Base-by-base conservation (phyloP, 2,329 filamentous ascomycete genomes). In the Fusarium abutilonis region DNA sequence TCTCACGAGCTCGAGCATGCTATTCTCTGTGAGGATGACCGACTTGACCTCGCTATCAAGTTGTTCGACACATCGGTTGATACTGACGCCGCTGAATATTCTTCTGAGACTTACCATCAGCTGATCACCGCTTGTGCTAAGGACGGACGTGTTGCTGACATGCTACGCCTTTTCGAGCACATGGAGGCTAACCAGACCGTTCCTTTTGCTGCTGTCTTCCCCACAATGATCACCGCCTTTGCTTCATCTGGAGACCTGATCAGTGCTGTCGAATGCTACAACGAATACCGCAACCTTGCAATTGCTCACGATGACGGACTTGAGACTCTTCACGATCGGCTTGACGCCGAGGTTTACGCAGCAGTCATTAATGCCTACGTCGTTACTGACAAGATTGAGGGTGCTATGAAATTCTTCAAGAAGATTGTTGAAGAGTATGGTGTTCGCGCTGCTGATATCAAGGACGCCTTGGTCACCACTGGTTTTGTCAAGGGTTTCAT, bases 171-270 rank as follows among this genome's bases (percentile, higher is more conserved):
- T 17, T 97, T 94, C 71, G 89, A 91, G 64, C 92, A 98, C 75
- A 96, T 98, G 93, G 92, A 97, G 75, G 79, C 84, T 32, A 88
- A 85, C 67, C 88, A 88, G 53, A 85, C 92, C 19, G 84, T 86
- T 14, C 92, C 94, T 0, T 88, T 89, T 56, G 89, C 92, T 6
- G 87, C 89, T 41, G 91, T 94, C 48, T 98, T 97, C 77, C 90
- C 93, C 2, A 85, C 89, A 15, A 97, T 99, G 91, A 97, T 99
- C 74, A 88, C 90, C n/a, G 93, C 93, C 1, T 98, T 97, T 73
- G 92, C 92, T 59, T 85, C 86, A 38, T 85, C 85, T 10, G 91
- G 93, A 45, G 93, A 98, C 73, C 79, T 98, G 40, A 83, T 88
- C 69, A 96, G 91, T 68, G 95, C 93, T 17, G 91, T 98, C 7